Percentiles rank a stretch among this genome's conserved stretches.
These are phyloP conservation scores for Rhexocercosporidium sp. DNA, from an alignment of 2,329 filamentous ascomycete genomes.

Conservation along the genomic window DNA sequence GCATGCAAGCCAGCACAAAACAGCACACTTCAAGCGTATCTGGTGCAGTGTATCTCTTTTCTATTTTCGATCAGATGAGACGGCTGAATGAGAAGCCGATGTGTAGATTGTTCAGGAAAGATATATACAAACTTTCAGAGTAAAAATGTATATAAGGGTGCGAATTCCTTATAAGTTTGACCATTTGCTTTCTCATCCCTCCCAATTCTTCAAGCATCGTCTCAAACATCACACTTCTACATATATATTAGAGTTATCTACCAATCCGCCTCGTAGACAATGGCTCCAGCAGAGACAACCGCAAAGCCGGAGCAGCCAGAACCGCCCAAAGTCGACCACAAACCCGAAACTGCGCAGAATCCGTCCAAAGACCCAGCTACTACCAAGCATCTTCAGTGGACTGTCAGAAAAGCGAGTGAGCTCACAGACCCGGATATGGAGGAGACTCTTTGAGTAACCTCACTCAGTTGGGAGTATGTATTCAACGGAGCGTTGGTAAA, in stretches of 20 bases:
- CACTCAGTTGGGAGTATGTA: neutral
- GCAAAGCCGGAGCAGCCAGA: neutral
- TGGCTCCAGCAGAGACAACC: constrained; percentile 8
- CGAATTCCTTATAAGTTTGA: constrained; percentile 13
- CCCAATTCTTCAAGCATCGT: constrained; percentile 13
- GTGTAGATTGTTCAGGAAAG: too few relatives aligned
- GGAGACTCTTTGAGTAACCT: constrained; percentile 13
- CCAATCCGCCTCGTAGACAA: too few relatives aligned
- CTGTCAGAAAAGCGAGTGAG: constrained; percentile 13
- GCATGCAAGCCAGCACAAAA: too few relatives aligned
- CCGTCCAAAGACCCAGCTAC: too few relatives aligned
- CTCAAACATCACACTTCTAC: constrained; percentile 3
- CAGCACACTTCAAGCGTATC: too few relatives aligned
- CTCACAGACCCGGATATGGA: constrained; percentile 23
- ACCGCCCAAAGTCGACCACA: neutral
- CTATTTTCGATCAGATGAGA: too few relatives aligned
- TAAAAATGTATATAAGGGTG: too few relatives aligned
- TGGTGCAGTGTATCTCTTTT: too few relatives aligned
- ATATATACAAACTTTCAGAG: too few relatives aligned
- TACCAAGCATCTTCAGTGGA: constrained; percentile 15
- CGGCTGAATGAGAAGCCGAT: too few relatives aligned
- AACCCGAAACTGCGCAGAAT: neutral
- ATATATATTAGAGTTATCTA: neutral
- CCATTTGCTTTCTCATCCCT: constrained; percentile 7
- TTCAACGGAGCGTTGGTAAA: constrained; percentile 7